phyloP scores from a whole-genome alignment of 1,139 yeast species.

The Debaryomyces nepalensis region DNA sequence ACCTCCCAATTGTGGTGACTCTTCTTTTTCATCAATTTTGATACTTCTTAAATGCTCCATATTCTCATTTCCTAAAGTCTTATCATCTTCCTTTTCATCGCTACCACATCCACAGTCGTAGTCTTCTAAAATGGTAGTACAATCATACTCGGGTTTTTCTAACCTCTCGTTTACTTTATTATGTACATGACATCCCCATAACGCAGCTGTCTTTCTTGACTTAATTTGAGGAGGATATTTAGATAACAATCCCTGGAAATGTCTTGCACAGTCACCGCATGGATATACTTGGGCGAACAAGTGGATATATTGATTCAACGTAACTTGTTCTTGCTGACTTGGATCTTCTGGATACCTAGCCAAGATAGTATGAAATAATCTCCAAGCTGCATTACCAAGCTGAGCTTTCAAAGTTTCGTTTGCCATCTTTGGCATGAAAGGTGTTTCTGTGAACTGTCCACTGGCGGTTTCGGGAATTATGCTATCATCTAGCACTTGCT shows the following conservation, averaged over 20 bases:
- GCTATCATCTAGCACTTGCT: neutral
- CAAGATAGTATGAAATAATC: conserved; percentile 78
- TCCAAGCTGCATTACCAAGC: conserved; percentile 92
- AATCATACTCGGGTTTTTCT: conserved; percentile 75
- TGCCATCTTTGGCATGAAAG: conserved; percentile 90
- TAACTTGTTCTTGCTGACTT: conserved; percentile 58
- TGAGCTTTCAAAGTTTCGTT: conserved; percentile 64
- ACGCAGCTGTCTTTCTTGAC: conserved; percentile 78
- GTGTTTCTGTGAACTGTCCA: conserved; percentile 41
- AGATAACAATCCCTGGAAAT: conserved; percentile 69
- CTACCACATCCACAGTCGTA: conserved; percentile 96
- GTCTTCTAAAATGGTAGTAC: conserved; percentile 80
- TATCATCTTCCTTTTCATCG: conserved; percentile 56
- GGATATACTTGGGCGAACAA: conserved; percentile 83
- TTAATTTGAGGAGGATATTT: conserved; percentile 85
- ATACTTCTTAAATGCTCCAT: conserved; percentile 47
- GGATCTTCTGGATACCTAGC: conserved; percentile 93
- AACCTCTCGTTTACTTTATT: conserved; percentile 79
- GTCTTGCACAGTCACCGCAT: conserved; percentile 95
- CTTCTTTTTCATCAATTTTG: conserved; percentile 47
- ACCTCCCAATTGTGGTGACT: conserved; percentile 44
- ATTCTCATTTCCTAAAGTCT: conserved; percentile 42
- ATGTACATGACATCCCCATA: conserved; percentile 98
- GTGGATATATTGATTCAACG: conserved; percentile 57
- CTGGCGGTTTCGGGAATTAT: neutral